Conservation (phyloP, 345 rosid species). For the Punica granatum region DNA sequence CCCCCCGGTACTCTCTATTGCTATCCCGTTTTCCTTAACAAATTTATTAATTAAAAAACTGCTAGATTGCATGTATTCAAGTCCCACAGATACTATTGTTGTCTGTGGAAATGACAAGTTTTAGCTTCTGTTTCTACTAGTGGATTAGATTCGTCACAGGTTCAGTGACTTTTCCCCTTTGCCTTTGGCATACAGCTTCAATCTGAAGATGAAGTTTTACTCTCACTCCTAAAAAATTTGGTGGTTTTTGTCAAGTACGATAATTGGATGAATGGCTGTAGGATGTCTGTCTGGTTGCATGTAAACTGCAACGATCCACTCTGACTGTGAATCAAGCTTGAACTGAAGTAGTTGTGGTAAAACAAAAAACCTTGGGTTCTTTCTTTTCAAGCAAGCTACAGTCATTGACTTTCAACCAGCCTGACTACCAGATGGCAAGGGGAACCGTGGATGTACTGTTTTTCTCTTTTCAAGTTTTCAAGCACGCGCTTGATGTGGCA, state of each 20-base stretch:
- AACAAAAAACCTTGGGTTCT: too few species aligned
- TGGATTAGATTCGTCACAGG: neutral
- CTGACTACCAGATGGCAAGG: too few species aligned
- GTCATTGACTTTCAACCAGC: too few species aligned
- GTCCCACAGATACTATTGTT: neutral
- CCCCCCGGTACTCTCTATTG: conserved; percentile 52
- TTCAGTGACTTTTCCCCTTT: neutral
- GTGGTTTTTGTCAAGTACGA: neutral
- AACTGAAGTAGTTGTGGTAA: too few species aligned
- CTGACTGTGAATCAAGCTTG: neutral
- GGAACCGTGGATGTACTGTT: too few species aligned
- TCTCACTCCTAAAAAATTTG: neutral
- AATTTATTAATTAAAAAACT: neutral
- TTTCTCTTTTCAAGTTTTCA: too few species aligned
- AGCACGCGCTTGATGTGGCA: too few species aligned
- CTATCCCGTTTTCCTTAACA: neutral
- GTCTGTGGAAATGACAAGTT: neutral
- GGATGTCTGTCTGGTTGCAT: neutral
- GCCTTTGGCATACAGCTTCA: neutral
- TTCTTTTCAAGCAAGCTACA: too few species aligned
- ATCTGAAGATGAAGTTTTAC: neutral
- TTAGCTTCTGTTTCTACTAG: neutral
- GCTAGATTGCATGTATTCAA: neutral
- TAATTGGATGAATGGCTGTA: neutral
- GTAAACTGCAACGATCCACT: neutral